Base-by-base conservation (phyloP, 192 early-diverging fungal species). In the Podila epicladia region DNA sequence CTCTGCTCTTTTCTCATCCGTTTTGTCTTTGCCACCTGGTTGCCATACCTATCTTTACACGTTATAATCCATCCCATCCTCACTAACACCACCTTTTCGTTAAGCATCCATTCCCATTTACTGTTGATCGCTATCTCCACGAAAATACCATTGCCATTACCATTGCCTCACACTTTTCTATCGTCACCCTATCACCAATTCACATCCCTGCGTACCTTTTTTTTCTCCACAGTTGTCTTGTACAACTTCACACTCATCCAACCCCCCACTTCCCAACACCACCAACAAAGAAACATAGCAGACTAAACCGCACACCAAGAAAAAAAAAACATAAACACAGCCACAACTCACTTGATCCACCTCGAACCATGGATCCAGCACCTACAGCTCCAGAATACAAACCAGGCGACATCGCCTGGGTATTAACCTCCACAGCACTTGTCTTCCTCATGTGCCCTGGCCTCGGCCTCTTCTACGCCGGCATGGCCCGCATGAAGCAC, bases 371-470 rank as follows among this genome's bases (percentile, higher is more conserved):
- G 76, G 77, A 80, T 45, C 59, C 75, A 11, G 26, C 51, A 64
- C 20, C 62, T 9, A 20, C 45, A 31, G 35, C 74, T 15, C 78
- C 83, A 22, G 88, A 90, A 59, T 86, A 89, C 82, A 84, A 74
- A 62, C 86, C 87, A 20, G 91, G 90, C 60, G 91, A 93, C 51
- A 94, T 92, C 51, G 91, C 88, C 68, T 95, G 90, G 89, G 90
- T 95, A 61, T 86, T 95, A 73, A 83, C 90, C 19, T 89, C 88
- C 45, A 84, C 91, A 1, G 88, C 87, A 0, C 82, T 95, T 24
- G 92, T 95, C 28, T 92, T 94, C 53, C 82, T 94, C 19, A 95
- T 95, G 93, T 87, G 89, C 17, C 91, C 91, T 1, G 91, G 91
- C 13, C 84, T 92, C 9, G 92, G 93, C 26, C 92, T 92, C 84